Evolutionary conservation across 345 rosid species (phyloP).

Genomic region (Mallotus nudiflorus): DNA sequence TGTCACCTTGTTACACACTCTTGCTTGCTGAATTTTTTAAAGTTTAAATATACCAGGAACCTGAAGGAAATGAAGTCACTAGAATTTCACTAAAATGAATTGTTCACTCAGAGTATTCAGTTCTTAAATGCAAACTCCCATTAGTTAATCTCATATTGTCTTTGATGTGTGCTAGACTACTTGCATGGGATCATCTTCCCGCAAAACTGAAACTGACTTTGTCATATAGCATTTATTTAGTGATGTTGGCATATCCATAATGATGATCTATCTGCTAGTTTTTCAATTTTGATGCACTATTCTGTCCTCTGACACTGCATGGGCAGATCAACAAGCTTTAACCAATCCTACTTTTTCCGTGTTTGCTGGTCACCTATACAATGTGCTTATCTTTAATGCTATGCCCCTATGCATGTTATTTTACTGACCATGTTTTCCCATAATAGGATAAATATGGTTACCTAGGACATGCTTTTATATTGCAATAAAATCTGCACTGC

Average conservation of each 20-base stretch:
- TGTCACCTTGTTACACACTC: neutral
- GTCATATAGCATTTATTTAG: neutral
- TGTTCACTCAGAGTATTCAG: neutral
- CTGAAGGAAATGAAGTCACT: neutral
- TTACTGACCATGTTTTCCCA: neutral
- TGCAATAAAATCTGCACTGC: neutral
- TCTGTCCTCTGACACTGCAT: neutral
- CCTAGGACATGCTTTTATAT: neutral
- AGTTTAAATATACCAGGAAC: neutral
- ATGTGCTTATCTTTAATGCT: neutral
- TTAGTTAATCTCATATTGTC: neutral
- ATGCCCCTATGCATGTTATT: neutral
- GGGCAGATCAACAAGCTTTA: neutral
- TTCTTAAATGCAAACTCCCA: neutral
- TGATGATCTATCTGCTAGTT: neutral
- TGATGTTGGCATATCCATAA: neutral
- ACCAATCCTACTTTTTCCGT: neutral
- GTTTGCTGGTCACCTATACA: neutral
- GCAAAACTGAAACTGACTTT: neutral
- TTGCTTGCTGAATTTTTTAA: slow-evolving; percentile 2
- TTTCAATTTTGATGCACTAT: neutral
- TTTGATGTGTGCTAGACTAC: neutral
- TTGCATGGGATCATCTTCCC: neutral
- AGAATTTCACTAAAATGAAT: neutral
- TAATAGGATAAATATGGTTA: neutral